phyloP scores from a whole-genome alignment of 208 protist genomes.

The Naegleria gruberi region DNA sequence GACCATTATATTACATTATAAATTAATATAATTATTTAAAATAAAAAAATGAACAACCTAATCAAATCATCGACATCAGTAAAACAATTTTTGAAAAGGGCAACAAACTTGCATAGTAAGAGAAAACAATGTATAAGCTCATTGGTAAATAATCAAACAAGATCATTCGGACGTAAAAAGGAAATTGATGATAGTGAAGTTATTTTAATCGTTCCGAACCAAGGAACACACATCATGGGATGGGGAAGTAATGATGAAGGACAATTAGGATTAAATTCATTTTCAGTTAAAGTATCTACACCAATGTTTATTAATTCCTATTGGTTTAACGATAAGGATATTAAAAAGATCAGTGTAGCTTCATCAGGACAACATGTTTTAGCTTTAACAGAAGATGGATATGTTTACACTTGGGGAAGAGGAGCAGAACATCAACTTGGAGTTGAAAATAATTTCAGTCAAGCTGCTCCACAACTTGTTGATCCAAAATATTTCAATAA shows the following conservation, averaged over 20 bases:
- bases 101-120: too few relatives aligned
- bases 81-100: too few relatives aligned
- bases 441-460: not conserved
- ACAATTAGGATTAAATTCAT: not conserved
- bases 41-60: too few relatives aligned
- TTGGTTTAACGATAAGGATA: not conserved
- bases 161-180: not conserved
- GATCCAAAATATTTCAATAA: not conserved
- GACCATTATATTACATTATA: too few relatives aligned
- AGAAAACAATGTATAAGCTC: too few relatives aligned
- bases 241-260: not conserved
- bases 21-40: too few relatives aligned
- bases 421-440: not conserved
- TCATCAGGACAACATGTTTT: not conserved
- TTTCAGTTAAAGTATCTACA: not conserved
- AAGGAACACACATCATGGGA: not conserved
- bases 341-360: not conserved
- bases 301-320: not conserved
- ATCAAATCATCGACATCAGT: too few relatives aligned
- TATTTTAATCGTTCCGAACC: not conserved
- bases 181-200: not conserved
- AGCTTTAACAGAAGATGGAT: not conserved
- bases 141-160: not conserved
- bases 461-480: not conserved
- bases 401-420: not conserved